Evolutionary conservation across 2,329 filamentous ascomycete species (phyloP).

Genomic region (Reticulascus tulasneorum): DNA sequence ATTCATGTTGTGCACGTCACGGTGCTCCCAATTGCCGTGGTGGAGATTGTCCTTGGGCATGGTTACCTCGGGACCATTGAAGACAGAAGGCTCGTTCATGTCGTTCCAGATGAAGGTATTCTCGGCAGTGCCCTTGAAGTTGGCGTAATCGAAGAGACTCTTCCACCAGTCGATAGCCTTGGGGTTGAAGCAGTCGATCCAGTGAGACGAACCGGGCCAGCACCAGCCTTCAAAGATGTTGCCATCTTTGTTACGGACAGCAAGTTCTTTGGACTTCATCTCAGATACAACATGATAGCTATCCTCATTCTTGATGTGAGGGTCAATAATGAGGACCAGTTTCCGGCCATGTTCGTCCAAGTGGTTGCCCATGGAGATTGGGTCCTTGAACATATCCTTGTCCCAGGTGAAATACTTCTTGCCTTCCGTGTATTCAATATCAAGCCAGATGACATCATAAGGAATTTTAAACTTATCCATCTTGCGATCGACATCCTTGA

Average conservation of each 20-base stretch:
- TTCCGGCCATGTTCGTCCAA: conserved; percentile 83
- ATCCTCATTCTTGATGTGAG: conserved; percentile 91
- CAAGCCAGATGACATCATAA: conserved; percentile 98
- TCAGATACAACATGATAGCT: conserved; percentile 75
- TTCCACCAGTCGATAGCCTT: conserved; percentile 89
- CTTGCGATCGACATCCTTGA: conserved; percentile 92
- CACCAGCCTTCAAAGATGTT: conserved; percentile 95
- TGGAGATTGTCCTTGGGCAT: conserved; percentile 99
- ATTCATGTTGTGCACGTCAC: conserved; percentile 93
- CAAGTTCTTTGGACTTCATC: conserved; percentile 77
- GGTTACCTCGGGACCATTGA: conserved; percentile 95
- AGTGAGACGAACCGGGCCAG: conserved; percentile 96
- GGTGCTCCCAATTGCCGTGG: conserved; percentile 88
- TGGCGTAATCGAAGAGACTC: conserved; percentile 78
- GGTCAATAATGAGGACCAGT: conserved; percentile 91
- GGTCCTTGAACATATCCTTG: conserved; percentile 79
- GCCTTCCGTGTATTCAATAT: conserved; percentile 94
- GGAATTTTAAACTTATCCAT: conserved; percentile 95
- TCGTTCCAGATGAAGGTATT: conserved; percentile 99
- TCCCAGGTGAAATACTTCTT: conserved; percentile 99
- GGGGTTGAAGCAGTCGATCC: conserved; percentile 96
- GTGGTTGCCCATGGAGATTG: conserved; percentile 82
- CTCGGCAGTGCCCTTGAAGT: conserved; percentile 77
- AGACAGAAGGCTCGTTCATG: conserved; percentile 99
- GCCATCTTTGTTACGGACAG: conserved; percentile 84